Evolutionary conservation across 2,329 filamentous ascomycete genomes (phyloP).

Genomic region (Paramyrothecium sp.): DNA sequence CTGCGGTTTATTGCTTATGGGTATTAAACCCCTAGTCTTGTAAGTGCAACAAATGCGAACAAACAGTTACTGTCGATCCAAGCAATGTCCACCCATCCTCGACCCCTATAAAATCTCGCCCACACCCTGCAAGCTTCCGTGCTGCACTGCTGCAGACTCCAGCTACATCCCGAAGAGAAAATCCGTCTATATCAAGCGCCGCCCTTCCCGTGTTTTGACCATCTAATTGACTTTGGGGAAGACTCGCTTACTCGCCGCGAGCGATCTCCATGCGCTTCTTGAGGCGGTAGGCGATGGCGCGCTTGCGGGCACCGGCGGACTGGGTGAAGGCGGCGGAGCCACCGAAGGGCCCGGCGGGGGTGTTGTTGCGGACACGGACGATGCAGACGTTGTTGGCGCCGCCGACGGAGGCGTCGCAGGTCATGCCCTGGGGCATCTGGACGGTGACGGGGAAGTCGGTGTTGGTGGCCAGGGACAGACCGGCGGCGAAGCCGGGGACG

Average conservation of each 20-base stretch:
- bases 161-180: too few relatives aligned
- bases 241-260: conserved; percentile 7
- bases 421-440: conserved; percentile 68
- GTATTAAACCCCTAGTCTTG: not conserved
- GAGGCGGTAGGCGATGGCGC: conserved; percentile 54
- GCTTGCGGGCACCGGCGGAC: conserved; percentile 55
- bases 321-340: conserved; percentile 66
- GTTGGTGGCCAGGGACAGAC: conserved; percentile 57
- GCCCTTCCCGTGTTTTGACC: not conserved
- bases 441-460: conserved; percentile 65
- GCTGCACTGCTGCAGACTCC: too few relatives aligned
- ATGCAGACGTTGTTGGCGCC: conserved; percentile 63
- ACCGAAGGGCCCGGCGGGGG: conserved; percentile 64
- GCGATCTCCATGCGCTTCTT: conserved; percentile 35
- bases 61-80: not conserved
- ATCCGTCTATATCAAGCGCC: too few relatives aligned
- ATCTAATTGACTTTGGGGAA: too few relatives aligned
- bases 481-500: conserved; percentile 57
- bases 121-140: not conserved
- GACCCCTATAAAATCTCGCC: not conserved
- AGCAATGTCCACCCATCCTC: not conserved
- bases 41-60: too few relatives aligned
- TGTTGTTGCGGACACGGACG: conserved; percentile 61
- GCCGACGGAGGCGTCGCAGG: conserved; percentile 58
- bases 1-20: not conserved